Base-by-base conservation (phyloP, 2,329 filamentous ascomycete species). In the Fusarium euwallaceae region DNA sequence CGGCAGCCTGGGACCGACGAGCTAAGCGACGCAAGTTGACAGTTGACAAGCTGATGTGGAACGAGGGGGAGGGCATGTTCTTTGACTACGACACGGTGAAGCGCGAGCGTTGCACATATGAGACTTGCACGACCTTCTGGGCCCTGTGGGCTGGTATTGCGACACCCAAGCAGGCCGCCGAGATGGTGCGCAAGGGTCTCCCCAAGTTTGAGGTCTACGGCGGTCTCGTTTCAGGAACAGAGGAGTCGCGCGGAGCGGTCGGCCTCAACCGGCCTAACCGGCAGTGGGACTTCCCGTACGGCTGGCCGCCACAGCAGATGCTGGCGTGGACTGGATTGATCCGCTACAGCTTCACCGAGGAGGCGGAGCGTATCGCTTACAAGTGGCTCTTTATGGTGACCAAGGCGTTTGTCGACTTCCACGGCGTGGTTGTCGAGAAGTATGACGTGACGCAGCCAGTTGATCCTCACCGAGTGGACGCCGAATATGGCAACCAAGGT, bases 311-410 rank as follows among this genome's bases (percentile, higher is more conserved):
- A 36, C 97, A 99, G 87, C 97, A 99, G 86, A 98, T 99, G 86
- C 90, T 99, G 48, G 96, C 97, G 1, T 99, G 97, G 97, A 95
- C 94, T 1, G 97, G 95, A 4, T 87, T 99, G 69, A 90, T 95
- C 79, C 92, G 95, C 20, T 99, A 98, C 81, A 95, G 95, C 64
- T 98, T 97, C 81, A 92, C 93, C 32, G 94, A 96, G 27, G 95
- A 98, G 71, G 95, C 95, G 2, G 94, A 98, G 84, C 89, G 95
- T 37, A 85, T 99, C 74, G 94, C 95, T 0, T 99, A 99, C 84
- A 95, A 97, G 83, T 99, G 97, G 97, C 86, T 98, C 63, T 97
- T 95, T 82, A 98, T 98, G 96, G 95, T 98, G 79, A 98, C 95
- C 68, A 98, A 97, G 84, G 95, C 97, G 0, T 98, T 98, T 85